Conservation (phyloP, 2,329 filamentous ascomycete species). For the Epichloe gansuensis region DNA sequence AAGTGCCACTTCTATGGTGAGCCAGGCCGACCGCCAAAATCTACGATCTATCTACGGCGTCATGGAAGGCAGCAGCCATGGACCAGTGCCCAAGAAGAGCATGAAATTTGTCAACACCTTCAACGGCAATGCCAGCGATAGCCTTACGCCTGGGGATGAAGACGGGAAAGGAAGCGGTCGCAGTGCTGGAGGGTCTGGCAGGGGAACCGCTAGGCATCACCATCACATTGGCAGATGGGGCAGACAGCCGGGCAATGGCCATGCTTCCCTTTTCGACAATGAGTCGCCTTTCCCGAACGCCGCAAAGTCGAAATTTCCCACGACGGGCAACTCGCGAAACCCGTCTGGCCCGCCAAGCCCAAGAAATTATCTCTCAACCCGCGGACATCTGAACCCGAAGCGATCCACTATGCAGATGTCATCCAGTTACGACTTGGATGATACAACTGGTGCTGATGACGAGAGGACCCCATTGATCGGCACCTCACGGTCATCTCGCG, state of each 20-base stretch:
- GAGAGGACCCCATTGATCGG: conserved; percentile 73
- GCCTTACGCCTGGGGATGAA: conserved; percentile 46
- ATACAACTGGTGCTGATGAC: conserved; percentile 66
- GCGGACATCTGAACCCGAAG: conserved; percentile 27
- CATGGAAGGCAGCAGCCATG: conserved; percentile 43
- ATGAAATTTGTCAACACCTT: conserved; percentile 93
- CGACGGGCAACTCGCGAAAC: conserved; percentile 38
- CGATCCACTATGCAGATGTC: conserved; percentile 47
- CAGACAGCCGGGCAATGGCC: conserved; percentile 52
- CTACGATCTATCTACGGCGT: conserved; percentile 55
- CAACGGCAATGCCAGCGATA: conserved; percentile 44
- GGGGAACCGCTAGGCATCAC: conserved; percentile 62
- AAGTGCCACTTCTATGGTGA: conserved; percentile 75
- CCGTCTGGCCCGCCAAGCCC: conserved; percentile 61
- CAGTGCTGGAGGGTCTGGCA: conserved; percentile 47
- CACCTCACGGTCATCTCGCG: conserved; percentile 43
- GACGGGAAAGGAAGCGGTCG: conserved; percentile 52
- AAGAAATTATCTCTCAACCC: conserved; percentile 34
- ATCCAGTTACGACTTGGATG: conserved; percentile 66
- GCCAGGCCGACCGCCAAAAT: conserved; percentile 50
- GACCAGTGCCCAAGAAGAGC: conserved; percentile 56
- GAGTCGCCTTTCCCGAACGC: conserved; percentile 68
- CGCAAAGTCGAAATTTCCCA: conserved; percentile 44
- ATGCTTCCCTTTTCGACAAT: conserved; percentile 62
- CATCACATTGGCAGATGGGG: conserved; percentile 65